Conservation (phyloP, 2,329 filamentous ascomycete genomes). For the Phyllosticta citriasiana region DNA sequence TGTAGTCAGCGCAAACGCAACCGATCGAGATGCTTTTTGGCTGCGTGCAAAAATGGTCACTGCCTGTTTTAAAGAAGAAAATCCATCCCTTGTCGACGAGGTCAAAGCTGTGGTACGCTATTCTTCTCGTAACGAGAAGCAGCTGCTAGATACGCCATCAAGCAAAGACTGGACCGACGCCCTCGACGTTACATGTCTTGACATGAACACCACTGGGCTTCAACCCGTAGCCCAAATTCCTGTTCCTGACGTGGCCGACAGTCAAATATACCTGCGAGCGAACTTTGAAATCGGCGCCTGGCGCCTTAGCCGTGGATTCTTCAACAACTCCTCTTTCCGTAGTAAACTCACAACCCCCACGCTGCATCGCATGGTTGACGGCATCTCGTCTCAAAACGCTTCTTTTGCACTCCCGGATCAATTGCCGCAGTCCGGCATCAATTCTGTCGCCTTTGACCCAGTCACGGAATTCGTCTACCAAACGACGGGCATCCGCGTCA, state of each 20-base stretch:
- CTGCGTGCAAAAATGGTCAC: constrained; percentile 50
- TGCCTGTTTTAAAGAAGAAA: constrained; percentile 48
- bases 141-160: constrained; percentile 16
- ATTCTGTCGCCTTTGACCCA: constrained; percentile 20
- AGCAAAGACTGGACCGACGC: constrained; percentile 43
- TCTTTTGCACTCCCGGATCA: constrained; percentile 14
- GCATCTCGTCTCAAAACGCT: constrained; percentile 24
- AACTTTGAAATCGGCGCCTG: constrained; percentile 52
- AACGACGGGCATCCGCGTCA: constrained; percentile 24
- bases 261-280: constrained; percentile 45
- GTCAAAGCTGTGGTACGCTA: constrained; percentile 44
- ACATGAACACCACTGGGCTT: constrained; percentile 40
- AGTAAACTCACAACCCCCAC: constrained; percentile 39
- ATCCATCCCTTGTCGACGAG: constrained; percentile 36
- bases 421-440: constrained; percentile 10
- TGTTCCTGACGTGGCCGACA: constrained; percentile 40
- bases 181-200: constrained; percentile 41
- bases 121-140: not conserved
- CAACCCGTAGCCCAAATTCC: constrained; percentile 33
- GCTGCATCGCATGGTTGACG: constrained; percentile 41
- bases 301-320: constrained; percentile 47
- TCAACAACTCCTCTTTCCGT: constrained; percentile 48
- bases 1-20: constrained; percentile 44
- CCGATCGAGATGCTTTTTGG: constrained; percentile 26
- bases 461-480: constrained; percentile 26